Evolutionary conservation across 2,329 filamentous ascomycete genomes (phyloP).

Genomic region (Cladobotryum protrusum): DNA sequence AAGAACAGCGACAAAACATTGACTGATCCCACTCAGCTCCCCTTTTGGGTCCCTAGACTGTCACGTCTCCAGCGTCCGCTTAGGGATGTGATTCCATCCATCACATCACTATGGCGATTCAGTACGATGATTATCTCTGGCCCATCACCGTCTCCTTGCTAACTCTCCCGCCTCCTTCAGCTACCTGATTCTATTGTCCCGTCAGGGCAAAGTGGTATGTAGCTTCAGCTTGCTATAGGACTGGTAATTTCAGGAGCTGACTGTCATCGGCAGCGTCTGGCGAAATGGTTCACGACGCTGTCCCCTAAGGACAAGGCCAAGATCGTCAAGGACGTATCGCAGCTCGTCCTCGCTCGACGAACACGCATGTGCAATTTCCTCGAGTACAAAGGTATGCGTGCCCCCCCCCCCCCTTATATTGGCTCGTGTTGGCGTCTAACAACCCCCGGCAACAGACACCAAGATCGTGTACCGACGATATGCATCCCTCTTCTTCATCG

Average conservation of each 20-base stretch:
- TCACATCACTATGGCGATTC: slow-evolving; percentile 36
- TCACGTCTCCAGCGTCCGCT: slow-evolving; percentile 1
- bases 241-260: slow-evolving; percentile 1
- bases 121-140: slow-evolving; percentile 28
- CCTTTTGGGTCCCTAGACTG: not conserved
- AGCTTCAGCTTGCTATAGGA: not conserved
- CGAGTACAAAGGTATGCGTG: slow-evolving; percentile 82
- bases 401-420: not conserved
- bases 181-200: slow-evolving; percentile 94
- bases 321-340: slow-evolving; percentile 99
- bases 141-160: slow-evolving; percentile 13
- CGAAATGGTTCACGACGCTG: slow-evolving; percentile 98
- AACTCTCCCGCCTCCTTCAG: slow-evolving; percentile 41
- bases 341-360: slow-evolving; percentile 88
- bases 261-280: slow-evolving; percentile 67
- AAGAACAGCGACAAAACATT: slow-evolving; percentile 1
- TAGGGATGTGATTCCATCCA: not conserved
- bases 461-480: slow-evolving; percentile 99
- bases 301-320: slow-evolving; percentile 98
- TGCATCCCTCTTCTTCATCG: slow-evolving; percentile 98
- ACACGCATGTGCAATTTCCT: slow-evolving; percentile 99
- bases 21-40: too few species aligned
- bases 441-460: slow-evolving; percentile 58
- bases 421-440: not conserved
- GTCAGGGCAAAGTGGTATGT: slow-evolving; percentile 98